phyloP scores from a whole-genome alignment of 306 rosid genomes.

The Dalbergia cultrata region DNA sequence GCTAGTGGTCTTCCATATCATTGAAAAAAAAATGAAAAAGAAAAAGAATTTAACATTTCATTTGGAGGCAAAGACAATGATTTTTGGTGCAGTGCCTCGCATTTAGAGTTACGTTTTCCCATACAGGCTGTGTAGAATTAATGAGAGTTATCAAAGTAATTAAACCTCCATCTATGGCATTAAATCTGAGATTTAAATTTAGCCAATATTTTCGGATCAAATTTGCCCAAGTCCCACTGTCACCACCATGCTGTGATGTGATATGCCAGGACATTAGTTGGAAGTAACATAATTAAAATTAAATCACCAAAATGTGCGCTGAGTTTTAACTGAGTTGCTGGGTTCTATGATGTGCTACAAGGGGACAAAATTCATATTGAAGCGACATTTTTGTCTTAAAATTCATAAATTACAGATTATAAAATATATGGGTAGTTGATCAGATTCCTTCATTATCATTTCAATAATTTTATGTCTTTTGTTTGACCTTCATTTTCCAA shows the following conservation, averaged over 20 bases:
- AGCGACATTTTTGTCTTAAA: slow-evolving; percentile 60
- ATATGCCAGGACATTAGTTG: slow-evolving; percentile 16
- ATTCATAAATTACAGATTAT: slow-evolving; percentile 38
- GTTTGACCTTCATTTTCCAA: slow-evolving; percentile 58
- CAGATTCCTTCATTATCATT: slow-evolving; percentile 56
- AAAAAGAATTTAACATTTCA: slow-evolving; percentile 10
- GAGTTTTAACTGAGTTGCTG: slow-evolving; percentile 47
- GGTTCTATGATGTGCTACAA: slow-evolving; percentile 43
- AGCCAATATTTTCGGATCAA: slow-evolving; percentile 51
- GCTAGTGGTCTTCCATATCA: slow-evolving; percentile 16
- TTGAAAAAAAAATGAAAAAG: not conserved
- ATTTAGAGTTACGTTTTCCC: slow-evolving; percentile 31
- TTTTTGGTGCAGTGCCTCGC: slow-evolving; percentile 6
- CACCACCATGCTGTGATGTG: not conserved
- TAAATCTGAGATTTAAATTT: slow-evolving; percentile 31
- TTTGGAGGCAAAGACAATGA: slow-evolving; percentile 9
- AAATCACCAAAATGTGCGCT: slow-evolving; percentile 46
- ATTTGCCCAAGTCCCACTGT: slow-evolving; percentile 19
- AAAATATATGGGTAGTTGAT: slow-evolving; percentile 53
- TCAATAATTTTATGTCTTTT: slow-evolving; percentile 34
- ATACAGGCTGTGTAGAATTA: slow-evolving; percentile 28
- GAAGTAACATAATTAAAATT: slow-evolving; percentile 36
- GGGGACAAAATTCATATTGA: slow-evolving; percentile 52
- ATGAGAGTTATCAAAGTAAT: slow-evolving; percentile 15
- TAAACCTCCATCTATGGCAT: slow-evolving; percentile 35